Evolutionary conservation across 2,329 filamentous ascomycete species (phyloP).

Genomic region (Coniosporium uncinatum): DNA sequence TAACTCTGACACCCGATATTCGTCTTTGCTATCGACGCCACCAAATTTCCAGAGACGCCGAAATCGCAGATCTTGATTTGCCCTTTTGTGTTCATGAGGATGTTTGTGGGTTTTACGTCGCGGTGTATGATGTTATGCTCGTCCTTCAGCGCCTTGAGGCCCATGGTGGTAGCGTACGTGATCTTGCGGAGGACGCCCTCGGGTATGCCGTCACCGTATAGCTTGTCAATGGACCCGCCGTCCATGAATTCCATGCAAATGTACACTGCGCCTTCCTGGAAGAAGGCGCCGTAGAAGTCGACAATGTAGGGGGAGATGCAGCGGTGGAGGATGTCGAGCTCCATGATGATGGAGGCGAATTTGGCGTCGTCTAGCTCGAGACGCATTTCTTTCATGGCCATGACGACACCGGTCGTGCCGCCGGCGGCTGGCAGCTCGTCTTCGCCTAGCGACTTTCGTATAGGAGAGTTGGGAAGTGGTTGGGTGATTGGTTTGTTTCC

Average conservation of each 20-base stretch:
- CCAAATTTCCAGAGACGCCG: constrained; percentile 92
- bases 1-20: constrained; percentile 99
- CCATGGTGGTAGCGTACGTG: constrained; percentile 83
- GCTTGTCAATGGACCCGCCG: constrained; percentile 93
- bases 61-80: constrained; percentile 99
- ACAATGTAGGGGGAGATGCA: constrained; percentile 96
- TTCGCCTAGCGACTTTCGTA: constrained; percentile 14
- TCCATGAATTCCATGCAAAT: constrained; percentile 99
- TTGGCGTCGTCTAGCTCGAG: constrained; percentile 95
- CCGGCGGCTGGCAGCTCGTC: constrained; percentile 25
- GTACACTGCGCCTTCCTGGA: constrained; percentile 97
- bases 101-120: constrained; percentile 99
- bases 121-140: constrained; percentile 99
- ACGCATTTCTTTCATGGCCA: constrained; percentile 99
- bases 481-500: constrained; percentile 50
- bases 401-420: constrained; percentile 68
- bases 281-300: constrained; percentile 98
- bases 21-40: constrained; percentile 96
- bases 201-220: constrained; percentile 87
- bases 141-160: constrained; percentile 89
- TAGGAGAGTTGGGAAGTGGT: constrained; percentile 15
- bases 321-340: constrained; percentile 91
- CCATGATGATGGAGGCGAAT: constrained; percentile 96
- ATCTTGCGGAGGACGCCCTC: constrained; percentile 88
- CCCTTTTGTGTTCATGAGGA: constrained; percentile 82